Evolutionary conservation across 768 basidiomycete genomes (phyloP), one percentile per base, ranked within the genome.

Genomic region (Pleurotus tuber-regium): DNA sequence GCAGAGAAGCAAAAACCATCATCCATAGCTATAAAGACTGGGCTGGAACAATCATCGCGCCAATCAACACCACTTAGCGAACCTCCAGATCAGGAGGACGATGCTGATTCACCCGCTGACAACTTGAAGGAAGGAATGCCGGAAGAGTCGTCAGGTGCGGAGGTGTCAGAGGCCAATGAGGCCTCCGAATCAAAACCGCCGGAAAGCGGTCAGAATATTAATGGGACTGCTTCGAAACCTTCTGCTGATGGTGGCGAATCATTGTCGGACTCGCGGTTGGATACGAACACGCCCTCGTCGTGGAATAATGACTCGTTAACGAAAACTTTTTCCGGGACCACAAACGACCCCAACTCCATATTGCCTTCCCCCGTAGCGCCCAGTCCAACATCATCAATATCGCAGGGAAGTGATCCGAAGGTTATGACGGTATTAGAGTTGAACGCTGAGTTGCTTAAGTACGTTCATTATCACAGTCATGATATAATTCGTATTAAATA

Each of bases 1-100:
- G 61, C 58, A 31, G 53, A 24, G 54, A 54, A 24, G 61, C 50
- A 61, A 59, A 7, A 68, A 70, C 55, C 68, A 72, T 44, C 28
- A 42, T 48, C 31, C 5, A 35, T 48, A 33, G 31, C 46, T n/a
- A 31, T 48, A 23, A 48, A 48, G 46, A 35, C 46, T 48, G 46
- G 46, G 7, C 46, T 48, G 43, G 66, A 63, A 11, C 59, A 67
- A 49, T 60, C 65, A 11, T 86, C 84, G 50, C 72, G 82, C 25
- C 75, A 74, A 52, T 84, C 84, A 18, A 88, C 87, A 0, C 88
- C 88, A 2, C 79, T 91, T 62, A 89, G 84, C 57, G 87, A 89
- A 55, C 79, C 48, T 50, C 49, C 49, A 50, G 49, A 50, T 40
- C 49, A 39, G 36, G 49, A 50, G 39, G 49, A 50, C 36, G 49